Evolutionary conservation across 177 flowering plant genomes (phyloP).

Genomic region (Telopea speciosissima): DNA sequence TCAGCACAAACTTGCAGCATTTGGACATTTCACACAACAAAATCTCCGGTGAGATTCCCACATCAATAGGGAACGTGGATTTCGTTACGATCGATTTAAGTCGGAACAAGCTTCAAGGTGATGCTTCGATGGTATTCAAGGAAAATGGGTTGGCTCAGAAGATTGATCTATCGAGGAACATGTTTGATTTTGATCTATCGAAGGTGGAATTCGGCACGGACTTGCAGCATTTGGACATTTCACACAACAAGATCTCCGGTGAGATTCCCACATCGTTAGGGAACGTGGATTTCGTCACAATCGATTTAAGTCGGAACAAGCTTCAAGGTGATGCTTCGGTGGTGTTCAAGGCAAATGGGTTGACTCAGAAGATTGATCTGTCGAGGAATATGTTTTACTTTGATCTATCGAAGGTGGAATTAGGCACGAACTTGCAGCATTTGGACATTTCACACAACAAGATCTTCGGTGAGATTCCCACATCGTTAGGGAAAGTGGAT

Average conservation of each 20-base stretch:
- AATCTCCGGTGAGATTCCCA: constrained; percentile 28
- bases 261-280: constrained; percentile 10
- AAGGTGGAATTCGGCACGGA: constrained; percentile 11
- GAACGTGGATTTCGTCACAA: background rate
- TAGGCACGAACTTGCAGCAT: constrained; percentile 1
- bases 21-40: constrained; percentile 26
- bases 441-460: constrained; percentile 18
- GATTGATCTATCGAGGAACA: constrained; percentile 15
- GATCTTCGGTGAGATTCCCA: constrained; percentile 8
- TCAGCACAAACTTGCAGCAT: constrained; percentile 1
- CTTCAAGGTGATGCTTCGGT: constrained; percentile 24
- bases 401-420: constrained; percentile 16
- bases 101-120: constrained; percentile 24
- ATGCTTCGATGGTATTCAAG: constrained; percentile 23
- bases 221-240: constrained; percentile 15
- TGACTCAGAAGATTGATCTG: constrained; percentile 3
- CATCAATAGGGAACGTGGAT: background rate
- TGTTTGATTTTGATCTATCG: constrained; percentile 23
- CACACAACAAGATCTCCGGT: constrained; percentile 10
- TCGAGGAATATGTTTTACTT: constrained; percentile 24
- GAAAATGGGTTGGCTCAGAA: background rate
- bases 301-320: constrained; percentile 15
- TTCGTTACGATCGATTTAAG: constrained; percentile 1
- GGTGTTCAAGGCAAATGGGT: constrained; percentile 18
- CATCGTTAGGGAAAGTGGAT: constrained; percentile 2